Conservation (phyloP, 495 filamentous ascomycete species). For the Penicillium nucicola region DNA sequence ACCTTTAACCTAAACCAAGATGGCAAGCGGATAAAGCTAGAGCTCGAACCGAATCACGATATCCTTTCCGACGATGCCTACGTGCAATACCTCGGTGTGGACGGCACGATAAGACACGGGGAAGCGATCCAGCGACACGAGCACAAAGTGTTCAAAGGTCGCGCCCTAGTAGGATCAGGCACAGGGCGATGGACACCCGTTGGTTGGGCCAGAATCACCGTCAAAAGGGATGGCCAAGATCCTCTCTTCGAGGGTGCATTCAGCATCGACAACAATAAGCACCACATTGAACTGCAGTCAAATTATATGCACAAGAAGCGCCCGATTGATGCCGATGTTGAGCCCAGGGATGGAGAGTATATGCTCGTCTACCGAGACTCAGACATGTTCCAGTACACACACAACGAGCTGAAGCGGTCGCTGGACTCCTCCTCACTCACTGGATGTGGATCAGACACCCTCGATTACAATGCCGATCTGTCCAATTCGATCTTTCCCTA, state of each 20-base stretch:
- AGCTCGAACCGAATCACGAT: constrained; percentile 88
- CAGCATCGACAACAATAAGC: constrained; percentile 71
- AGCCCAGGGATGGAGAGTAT: constrained; percentile 60
- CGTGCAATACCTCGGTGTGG: constrained; percentile 64
- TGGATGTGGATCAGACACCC: constrained; percentile 62
- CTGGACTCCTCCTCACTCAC: constrained; percentile 16
- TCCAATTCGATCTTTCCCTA: constrained; percentile 60
- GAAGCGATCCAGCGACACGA: constrained; percentile 67
- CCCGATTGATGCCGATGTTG: constrained; percentile 67
- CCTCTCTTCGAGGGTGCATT: constrained; percentile 94
- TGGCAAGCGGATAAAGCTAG: constrained; percentile 69
- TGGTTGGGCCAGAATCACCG: constrained; percentile 81
- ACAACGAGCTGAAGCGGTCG: constrained; percentile 54
- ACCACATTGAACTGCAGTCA: constrained; percentile 78
- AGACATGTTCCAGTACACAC: constrained; percentile 58
- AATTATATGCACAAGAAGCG: constrained; percentile 74
- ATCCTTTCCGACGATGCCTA: constrained; percentile 74
- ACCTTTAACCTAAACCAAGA: constrained; percentile 70
- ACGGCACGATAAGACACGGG: constrained; percentile 59
- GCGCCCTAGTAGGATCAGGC: constrained; percentile 64
- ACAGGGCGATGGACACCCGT: constrained; percentile 69
- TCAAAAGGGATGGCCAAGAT: constrained; percentile 68
- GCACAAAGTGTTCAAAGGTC: constrained; percentile 82
- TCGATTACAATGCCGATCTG: constrained; percentile 67
- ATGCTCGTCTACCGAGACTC: constrained; percentile 94